A percentile compares a stretch with the other conserved stretches of the same genome.
These are phyloP conservation scores for Diaporthe ampelina DNA, from an alignment of 2,329 filamentous ascomycete species.

Conservation along the genomic window DNA sequence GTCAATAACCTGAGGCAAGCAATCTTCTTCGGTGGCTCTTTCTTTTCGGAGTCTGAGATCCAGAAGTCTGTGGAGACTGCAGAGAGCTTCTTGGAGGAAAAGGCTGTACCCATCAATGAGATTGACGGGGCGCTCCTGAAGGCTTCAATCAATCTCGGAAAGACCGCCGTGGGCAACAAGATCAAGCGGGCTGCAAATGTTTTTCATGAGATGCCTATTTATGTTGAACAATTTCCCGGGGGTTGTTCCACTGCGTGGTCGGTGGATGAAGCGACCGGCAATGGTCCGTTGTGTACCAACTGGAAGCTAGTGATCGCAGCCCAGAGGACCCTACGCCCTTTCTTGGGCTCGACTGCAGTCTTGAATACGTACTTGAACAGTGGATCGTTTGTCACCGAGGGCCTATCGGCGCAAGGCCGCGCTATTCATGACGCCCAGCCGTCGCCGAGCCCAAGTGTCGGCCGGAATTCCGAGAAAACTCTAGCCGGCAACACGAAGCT, in stretches of 20 bases:
- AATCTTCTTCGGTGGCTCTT: constrained; percentile 87
- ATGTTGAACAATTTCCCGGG: constrained; percentile 76
- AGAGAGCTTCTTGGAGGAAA: constrained; percentile 75
- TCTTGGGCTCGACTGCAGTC: constrained; percentile 57
- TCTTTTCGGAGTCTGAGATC: constrained; percentile 77
- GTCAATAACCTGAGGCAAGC: constrained; percentile 86
- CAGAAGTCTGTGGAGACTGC: constrained; percentile 75
- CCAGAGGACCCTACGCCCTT: constrained; percentile 66
- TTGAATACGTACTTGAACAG: constrained; percentile 64
- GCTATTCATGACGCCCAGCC: constrained; percentile 46
- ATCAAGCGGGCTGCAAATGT: constrained; percentile 77
- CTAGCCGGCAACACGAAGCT: constrained; percentile 60
- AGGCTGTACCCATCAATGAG: constrained; percentile 68
- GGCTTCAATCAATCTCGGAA: constrained; percentile 76
- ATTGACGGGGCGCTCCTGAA: constrained; percentile 73
- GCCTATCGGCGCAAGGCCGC: constrained; percentile 53
- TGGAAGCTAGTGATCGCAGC: constrained; percentile 64
- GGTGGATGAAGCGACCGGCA: constrained; percentile 62
- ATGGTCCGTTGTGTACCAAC: constrained; percentile 63
- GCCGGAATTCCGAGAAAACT: constrained; percentile 41
- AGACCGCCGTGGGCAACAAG: constrained; percentile 68
- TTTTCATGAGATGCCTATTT: constrained; percentile 84
- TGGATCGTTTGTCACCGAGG: constrained; percentile 57
- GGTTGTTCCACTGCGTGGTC: constrained; percentile 76
- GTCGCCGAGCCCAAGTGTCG: neutral